Conservation (phyloP, 768 basidiomycete genomes). For the Suillus spraguei region DNA sequence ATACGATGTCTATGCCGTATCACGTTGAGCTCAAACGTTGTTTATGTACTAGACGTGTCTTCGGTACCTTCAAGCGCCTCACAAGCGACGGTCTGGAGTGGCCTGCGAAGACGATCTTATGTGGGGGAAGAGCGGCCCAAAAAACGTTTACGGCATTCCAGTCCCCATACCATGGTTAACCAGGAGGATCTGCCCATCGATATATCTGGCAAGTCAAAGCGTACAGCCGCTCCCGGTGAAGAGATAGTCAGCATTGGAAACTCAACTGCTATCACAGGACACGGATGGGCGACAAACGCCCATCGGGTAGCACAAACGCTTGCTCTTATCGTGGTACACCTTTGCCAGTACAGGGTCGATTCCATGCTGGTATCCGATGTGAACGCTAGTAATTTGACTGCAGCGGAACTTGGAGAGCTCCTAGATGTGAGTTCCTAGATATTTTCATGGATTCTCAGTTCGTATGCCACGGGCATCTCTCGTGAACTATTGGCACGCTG, state of each 20-base stretch:
- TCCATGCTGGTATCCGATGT: constrained; percentile 9
- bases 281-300: constrained; percentile 7
- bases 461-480: neutral
- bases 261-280: neutral
- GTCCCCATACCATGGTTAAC: constrained; percentile 18
- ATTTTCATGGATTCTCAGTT: neutral
- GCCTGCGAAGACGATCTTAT: constrained; percentile 18
- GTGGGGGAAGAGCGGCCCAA: constrained; percentile 29
- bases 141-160: constrained; percentile 29
- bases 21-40: neutral
- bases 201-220: constrained; percentile 17
- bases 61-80: constrained; percentile 7
- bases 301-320: constrained; percentile 23
- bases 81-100: constrained; percentile 10
- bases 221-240: neutral
- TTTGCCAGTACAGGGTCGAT: constrained; percentile 27
- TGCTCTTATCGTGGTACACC: constrained; percentile 24
- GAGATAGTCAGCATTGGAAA: constrained; percentile 1
- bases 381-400: constrained; percentile 24
- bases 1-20: constrained; percentile 11
- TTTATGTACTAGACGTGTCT: neutral
- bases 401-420: constrained; percentile 33
- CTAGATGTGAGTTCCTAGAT: constrained; percentile 33
- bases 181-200: constrained; percentile 11
- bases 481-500: neutral